Conservation (phyloP, 108 stramenopile genomes). For the Pelagomonas calceolata region DNA sequence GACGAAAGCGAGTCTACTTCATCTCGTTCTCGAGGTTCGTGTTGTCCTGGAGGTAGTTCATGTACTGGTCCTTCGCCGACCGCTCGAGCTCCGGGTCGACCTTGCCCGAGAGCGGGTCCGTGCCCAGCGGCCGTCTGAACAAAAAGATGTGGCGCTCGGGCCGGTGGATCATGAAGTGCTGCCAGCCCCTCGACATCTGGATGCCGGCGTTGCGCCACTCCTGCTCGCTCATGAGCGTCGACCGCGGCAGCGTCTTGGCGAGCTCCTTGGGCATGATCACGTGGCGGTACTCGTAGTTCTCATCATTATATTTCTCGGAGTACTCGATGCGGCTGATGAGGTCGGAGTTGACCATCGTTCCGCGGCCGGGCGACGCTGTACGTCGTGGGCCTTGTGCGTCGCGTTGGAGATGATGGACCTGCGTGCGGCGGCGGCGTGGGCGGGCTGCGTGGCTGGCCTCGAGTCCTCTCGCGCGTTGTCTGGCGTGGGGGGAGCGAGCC, state of each 20-base stretch:
- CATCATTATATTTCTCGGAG: conserved; percentile 68
- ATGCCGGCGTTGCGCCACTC: conserved; percentile 95
- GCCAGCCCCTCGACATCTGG: conserved; percentile 95
- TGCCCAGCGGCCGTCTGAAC: conserved; percentile 92
- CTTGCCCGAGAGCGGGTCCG: conserved; percentile 80
- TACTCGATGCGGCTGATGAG: conserved; percentile 6
- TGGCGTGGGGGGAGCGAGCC: no score
- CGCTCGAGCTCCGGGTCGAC: conserved; percentile 64
- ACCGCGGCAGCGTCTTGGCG: conserved; percentile 84
- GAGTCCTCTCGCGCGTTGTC: no score
- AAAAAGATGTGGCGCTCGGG: conserved; percentile 97
- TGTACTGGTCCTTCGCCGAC: conserved; percentile 71
- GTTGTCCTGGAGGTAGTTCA: neutral
- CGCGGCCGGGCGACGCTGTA: no score
- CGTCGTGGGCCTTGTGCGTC: no score
- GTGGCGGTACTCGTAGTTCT: conserved; percentile 70
- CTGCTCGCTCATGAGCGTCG: conserved; percentile 75
- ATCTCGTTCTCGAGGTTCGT: conserved; percentile 10
- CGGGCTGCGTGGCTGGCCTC: no score
- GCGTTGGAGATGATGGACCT: no score
- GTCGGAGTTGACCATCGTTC: neutral
- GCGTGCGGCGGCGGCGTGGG: no score
- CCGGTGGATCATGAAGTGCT: conserved; percentile 94
- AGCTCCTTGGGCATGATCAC: conserved; percentile 95
- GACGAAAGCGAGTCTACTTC: conserved; percentile 20